A percentile compares a stretch with the other conserved stretches of the same genome.
phyloP scores from a whole-genome alignment of 495 filamentous ascomycete species.

The Hypoxylon lienhwacheense region DNA sequence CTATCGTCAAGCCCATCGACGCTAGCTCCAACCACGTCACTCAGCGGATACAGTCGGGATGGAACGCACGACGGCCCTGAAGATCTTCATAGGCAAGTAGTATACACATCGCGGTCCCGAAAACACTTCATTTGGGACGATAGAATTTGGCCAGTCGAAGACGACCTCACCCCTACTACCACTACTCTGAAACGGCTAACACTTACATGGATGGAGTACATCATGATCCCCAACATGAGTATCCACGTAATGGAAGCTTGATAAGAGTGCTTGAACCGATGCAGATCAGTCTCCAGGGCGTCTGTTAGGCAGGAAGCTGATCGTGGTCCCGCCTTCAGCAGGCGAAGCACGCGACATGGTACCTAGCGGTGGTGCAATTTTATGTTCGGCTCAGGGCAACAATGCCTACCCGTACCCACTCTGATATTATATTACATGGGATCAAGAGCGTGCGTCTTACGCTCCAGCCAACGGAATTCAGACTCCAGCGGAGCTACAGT shows the following conservation, averaged over 20 bases:
- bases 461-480: constrained; percentile 27
- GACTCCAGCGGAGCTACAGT: neutral
- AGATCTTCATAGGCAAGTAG: constrained; percentile 9
- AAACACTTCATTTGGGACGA: neutral
- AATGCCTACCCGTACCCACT: constrained; percentile 16
- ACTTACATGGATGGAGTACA: constrained; percentile 14
- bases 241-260: constrained; percentile 10
- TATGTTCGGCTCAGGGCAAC: constrained; percentile 14
- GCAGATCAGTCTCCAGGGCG: constrained; percentile 17
- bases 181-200: constrained; percentile 10
- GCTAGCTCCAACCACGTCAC: constrained; percentile 24
- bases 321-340: constrained; percentile 23
- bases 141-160: constrained; percentile 6
- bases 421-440: constrained; percentile 8
- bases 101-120: constrained; percentile 4
- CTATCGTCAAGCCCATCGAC: constrained; percentile 31
- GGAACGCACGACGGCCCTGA: constrained; percentile 3
- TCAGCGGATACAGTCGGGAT: constrained; percentile 28
- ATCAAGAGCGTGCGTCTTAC: constrained; percentile 5
- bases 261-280: constrained; percentile 6
- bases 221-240: constrained; percentile 10
- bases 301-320: constrained; percentile 15
- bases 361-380: constrained; percentile 31
- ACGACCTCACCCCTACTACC: constrained; percentile 8
- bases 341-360: constrained; percentile 28